Evolutionary conservation across 805 yeast genomes (phyloP).

Genomic region (Wickerhamiella parazyma): DNA sequence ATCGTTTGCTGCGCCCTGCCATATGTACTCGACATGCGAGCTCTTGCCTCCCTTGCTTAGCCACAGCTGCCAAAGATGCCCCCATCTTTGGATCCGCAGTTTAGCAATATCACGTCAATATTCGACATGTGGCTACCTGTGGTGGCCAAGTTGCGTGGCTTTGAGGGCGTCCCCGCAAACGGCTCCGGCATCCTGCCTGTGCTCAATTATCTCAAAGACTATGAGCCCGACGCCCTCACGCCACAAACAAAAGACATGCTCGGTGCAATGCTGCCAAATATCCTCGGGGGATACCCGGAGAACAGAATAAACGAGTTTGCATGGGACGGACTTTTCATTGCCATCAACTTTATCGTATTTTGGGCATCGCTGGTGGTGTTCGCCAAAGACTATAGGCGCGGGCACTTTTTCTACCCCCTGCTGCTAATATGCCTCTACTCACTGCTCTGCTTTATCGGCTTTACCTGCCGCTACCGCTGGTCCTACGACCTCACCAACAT

Average conservation of each 20-base stretch:
- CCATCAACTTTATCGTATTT: conserved; percentile 15
- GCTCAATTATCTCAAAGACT: background rate
- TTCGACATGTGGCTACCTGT: background rate
- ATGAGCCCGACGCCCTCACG: background rate
- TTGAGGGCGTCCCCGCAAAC: background rate
- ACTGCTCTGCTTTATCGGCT: conserved; percentile 43
- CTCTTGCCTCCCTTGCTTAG: background rate
- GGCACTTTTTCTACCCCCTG: conserved; percentile 47
- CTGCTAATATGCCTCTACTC: conserved; percentile 42
- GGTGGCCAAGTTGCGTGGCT: background rate
- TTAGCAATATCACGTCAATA: background rate
- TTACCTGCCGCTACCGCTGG: conserved; percentile 46
- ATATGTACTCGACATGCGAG: no score
- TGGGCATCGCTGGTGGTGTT: conserved; percentile 40
- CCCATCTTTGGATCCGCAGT: background rate
- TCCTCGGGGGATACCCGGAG: conserved; percentile 43
- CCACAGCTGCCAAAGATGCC: background rate
- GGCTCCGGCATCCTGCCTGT: background rate
- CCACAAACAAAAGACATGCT: background rate
- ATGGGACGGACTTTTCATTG: background rate
- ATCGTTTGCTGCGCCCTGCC: background rate
- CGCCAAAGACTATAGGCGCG: conserved; percentile 35
- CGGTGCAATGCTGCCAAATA: conserved; percentile 21
- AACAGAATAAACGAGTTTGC: conserved; percentile 27
- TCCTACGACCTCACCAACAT: conserved; percentile 35